Evolutionary conservation across 2,329 filamentous ascomycete species (phyloP).

Genomic region (Calonectria pauciramosa): DNA sequence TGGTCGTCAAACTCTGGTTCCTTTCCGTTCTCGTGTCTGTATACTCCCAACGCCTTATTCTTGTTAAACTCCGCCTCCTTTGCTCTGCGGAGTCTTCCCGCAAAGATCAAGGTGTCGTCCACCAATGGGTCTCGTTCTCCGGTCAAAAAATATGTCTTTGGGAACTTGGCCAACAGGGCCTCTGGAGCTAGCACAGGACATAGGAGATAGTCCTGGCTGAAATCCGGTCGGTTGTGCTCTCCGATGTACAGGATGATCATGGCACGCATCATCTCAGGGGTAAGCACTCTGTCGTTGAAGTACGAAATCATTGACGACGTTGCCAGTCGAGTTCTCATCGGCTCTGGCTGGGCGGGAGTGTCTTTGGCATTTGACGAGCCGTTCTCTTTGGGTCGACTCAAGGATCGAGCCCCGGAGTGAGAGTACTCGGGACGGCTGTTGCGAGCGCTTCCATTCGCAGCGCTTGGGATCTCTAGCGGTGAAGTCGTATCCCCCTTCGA

Average conservation of each 20-base stretch:
- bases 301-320: slow-evolving; percentile 99
- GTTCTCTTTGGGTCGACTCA: slow-evolving; percentile 40
- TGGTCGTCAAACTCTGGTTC: slow-evolving; percentile 56
- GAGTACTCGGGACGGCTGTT: slow-evolving; percentile 65
- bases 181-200: slow-evolving; percentile 93
- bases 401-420: slow-evolving; percentile 57
- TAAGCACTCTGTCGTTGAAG: slow-evolving; percentile 94
- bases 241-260: slow-evolving; percentile 99
- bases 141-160: slow-evolving; percentile 93
- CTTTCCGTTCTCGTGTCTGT: slow-evolving; percentile 22
- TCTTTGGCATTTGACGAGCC: slow-evolving; percentile 39
- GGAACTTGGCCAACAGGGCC: slow-evolving; percentile 84
- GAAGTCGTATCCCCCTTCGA: slow-evolving; percentile 20
- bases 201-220: slow-evolving; percentile 89
- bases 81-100: slow-evolving; percentile 86
- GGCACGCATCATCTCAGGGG: slow-evolving; percentile 97
- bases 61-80: slow-evolving; percentile 65
- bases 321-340: slow-evolving; percentile 86
- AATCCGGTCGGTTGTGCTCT: slow-evolving; percentile 92
- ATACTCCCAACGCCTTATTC: slow-evolving; percentile 24
- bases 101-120: slow-evolving; percentile 97
- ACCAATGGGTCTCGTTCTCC: slow-evolving; percentile 96
- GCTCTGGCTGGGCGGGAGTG: slow-evolving; percentile 67
- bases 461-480: slow-evolving; percentile 25
- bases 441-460: slow-evolving; percentile 29